Percentiles rank a stretch among this genome's conserved stretches.
phyloP scores from a whole-genome alignment of 139 green algal species.

The Protoeuglena noctilucae region DNA sequence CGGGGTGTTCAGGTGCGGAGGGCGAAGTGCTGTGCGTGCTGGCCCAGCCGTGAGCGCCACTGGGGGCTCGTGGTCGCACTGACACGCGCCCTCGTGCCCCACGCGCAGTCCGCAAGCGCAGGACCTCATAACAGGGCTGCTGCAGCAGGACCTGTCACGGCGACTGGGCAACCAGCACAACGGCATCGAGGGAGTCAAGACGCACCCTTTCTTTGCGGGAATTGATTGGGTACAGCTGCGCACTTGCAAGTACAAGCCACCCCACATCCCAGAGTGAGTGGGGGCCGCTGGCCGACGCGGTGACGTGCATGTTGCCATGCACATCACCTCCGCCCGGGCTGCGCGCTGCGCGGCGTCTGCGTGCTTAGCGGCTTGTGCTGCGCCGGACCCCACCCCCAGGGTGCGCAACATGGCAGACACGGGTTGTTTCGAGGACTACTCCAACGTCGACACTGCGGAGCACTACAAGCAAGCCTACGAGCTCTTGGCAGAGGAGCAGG shows the following conservation, averaged over 20 bases:
- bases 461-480: conserved; percentile 27
- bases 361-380: not conserved
- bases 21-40: no score
- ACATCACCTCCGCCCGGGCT: not conserved
- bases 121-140: conserved; percentile 8
- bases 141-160: conserved; percentile 24
- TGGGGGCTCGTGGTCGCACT: conserved; percentile 12
- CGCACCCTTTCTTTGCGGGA: conserved; percentile 38
- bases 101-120: conserved; percentile 1
- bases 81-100: conserved; percentile 24
- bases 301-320: not conserved
- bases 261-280: conserved; percentile 22
- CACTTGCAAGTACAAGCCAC: conserved; percentile 5
- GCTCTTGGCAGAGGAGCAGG: conserved; percentile 35
- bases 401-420: conserved; percentile 31
- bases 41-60: no score
- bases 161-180: conserved; percentile 23
- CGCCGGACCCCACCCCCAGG: conserved; percentile 9
- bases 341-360: not conserved
- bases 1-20: no score
- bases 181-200: conserved; percentile 33
- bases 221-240: conserved; percentile 26
- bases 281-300: no score
- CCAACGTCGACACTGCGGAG: conserved; percentile 11
- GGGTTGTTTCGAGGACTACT: conserved; percentile 57